Percentiles rank a stretch among this genome's conserved stretches.
These are phyloP conservation scores for Candida boleticola DNA, from an alignment of 805 yeast genomes.

Conservation along the genomic window DNA sequence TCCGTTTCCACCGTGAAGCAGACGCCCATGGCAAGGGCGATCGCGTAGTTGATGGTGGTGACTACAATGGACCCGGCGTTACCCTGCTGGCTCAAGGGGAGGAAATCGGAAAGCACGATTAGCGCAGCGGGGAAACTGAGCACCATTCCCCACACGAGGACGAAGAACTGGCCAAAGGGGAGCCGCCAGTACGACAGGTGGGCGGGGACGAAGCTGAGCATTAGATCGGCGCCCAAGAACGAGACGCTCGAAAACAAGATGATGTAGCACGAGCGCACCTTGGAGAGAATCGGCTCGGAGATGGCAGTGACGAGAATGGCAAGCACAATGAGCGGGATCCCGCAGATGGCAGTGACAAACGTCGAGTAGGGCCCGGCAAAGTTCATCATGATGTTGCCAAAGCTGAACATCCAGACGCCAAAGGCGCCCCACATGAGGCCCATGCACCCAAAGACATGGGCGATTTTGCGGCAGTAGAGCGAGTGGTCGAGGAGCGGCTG, in stretches of 20 bases:
- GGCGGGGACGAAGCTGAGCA: slow-evolving; percentile 56
- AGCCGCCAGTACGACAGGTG: slow-evolving; percentile 59
- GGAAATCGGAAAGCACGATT: slow-evolving; percentile 53
- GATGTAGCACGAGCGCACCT: slow-evolving; percentile 49
- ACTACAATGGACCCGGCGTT: slow-evolving; percentile 73
- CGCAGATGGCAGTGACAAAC: slow-evolving; percentile 35
- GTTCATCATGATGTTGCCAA: slow-evolving; percentile 49
- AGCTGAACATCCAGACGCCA: slow-evolving; percentile 70
- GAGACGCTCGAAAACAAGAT: slow-evolving; percentile 52
- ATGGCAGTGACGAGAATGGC: slow-evolving; percentile 58
- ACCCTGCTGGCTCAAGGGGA: slow-evolving; percentile 69
- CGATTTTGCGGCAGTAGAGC: slow-evolving; percentile 43
- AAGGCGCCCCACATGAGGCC: slow-evolving; percentile 76
- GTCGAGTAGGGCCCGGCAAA: slow-evolving; percentile 46
- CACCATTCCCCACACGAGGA: slow-evolving; percentile 75
- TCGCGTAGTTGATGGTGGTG: slow-evolving; percentile 70
- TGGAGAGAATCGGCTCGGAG: slow-evolving; percentile 48
- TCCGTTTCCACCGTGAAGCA: slow-evolving; percentile 60
- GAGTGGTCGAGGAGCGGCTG: slow-evolving; percentile 56
- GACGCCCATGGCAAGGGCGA: slow-evolving; percentile 64
- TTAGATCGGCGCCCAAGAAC: slow-evolving; percentile 52
- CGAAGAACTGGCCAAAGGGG: slow-evolving; percentile 53
- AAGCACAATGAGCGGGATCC: slow-evolving; percentile 45
- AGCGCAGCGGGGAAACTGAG: slow-evolving; percentile 75
- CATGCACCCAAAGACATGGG: slow-evolving; percentile 49